Evolutionary conservation across 1,284 basidiomycete genomes (phyloP), one percentile per base, ranked within the genome.

Genomic region (Agaricales sp.): DNA sequence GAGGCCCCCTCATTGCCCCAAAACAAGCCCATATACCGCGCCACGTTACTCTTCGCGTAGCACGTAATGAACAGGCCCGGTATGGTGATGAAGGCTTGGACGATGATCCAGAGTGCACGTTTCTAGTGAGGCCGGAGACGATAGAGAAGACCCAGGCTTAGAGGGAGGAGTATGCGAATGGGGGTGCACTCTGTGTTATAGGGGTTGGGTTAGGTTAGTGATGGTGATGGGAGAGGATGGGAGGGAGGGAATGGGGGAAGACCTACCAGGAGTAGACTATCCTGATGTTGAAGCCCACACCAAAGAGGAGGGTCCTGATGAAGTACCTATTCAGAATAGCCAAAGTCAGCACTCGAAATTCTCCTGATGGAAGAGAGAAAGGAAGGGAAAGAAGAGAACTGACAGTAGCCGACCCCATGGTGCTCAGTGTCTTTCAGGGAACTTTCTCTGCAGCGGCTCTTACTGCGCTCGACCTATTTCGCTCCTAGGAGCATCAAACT

Each of bases 1-100:
- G 57, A 53, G 8, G 58, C 54, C 30, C 59, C 60, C 18, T 55
- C 59, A 43, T 55, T 55, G 2, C 54, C 55, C 21, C 61, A 52
- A 51, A 62, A 62, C 24, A 61, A 44, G 4, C 47, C 47, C 41
- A 22, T 39, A 35, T 35, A 35, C 30, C n/a, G 8, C 30, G 30
- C 30, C 30, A n/a, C 30, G n/a, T 35, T 35, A 8, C 30, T n/a
- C 30, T n/a, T n/a, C 8, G 30, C 30, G n/a, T 35, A 35, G 11
- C 8, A n/a, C 8, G 30, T 35, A 8, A 35, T 35, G 11, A 35
- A 35, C 30, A 35, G n/a, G 11, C 51, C 51, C 25, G 24, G 37
- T n/a, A 52, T 19, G 13, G 51, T 52, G n/a, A 50, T 47, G 18
- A 38, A 3, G 14, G 49, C 44, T 41, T 50, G 51, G 13, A 52